Evolutionary conservation across 1,284 basidiomycete genomes (phyloP).

Genomic region (Heterobasidion parviporum): DNA sequence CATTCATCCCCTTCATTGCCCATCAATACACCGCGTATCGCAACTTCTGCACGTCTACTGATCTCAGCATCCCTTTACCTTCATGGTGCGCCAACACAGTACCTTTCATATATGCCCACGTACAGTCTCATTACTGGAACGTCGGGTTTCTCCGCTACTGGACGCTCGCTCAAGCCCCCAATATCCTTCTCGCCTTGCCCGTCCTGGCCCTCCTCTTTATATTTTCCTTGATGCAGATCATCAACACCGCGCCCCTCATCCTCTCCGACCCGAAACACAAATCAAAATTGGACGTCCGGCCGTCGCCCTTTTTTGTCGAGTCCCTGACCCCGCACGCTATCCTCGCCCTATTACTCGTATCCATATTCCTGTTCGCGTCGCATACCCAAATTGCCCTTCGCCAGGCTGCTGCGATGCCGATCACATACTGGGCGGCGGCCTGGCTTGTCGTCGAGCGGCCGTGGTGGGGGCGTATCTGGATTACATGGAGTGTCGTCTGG

Average conservation of each 20-base stretch:
- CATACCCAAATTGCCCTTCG: constrained; percentile 91
- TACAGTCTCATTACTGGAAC: constrained; percentile 86
- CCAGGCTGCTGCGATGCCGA: constrained; percentile 70
- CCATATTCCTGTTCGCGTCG: constrained; percentile 68
- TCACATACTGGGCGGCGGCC: constrained; percentile 80
- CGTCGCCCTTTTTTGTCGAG: constrained; percentile 22
- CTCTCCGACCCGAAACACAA: neutral
- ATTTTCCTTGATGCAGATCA: constrained; percentile 31
- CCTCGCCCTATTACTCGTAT: constrained; percentile 53
- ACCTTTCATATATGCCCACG: constrained; percentile 78
- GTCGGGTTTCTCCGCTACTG: constrained; percentile 84
- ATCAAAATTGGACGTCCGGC: neutral
- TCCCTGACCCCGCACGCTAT: constrained; percentile 58
- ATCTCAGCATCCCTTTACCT: neutral
- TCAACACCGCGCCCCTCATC: constrained; percentile 11
- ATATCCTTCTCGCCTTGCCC: constrained; percentile 78
- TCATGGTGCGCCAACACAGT: constrained; percentile 58
- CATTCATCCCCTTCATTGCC: constrained; percentile 57
- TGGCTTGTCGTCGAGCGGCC: constrained; percentile 45
- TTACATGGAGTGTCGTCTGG: constrained; percentile 76
- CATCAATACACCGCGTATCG: constrained; percentile 65
- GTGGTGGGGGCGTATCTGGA: constrained; percentile 44
- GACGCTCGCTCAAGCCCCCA: constrained; percentile 77
- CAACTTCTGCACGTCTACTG: constrained; percentile 46
- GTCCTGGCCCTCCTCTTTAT: constrained; percentile 48